Base-by-base conservation (phyloP, 441 rosid species). In the Theobroma grandiflorum region DNA sequence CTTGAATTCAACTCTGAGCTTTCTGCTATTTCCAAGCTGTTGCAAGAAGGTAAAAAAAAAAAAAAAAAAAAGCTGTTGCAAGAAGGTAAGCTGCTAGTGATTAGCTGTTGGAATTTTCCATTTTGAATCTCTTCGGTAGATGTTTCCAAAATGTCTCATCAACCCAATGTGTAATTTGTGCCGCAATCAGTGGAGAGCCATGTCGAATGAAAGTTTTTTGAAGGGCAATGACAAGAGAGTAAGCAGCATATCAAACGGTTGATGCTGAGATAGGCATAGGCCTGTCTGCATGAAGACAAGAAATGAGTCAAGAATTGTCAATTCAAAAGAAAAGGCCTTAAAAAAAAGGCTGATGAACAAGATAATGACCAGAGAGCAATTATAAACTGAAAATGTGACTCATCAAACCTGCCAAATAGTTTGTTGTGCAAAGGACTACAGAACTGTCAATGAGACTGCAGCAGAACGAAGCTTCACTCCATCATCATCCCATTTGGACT, bases 381-480 rank as follows among this genome's bases (percentile, higher is more conserved):
- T 9, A 43, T 8, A 53, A 66, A 47, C 4, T n/a, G 38, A 31
- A 75, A 15, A 61, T 22, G 18, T 35, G 71, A 52, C 52, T 72
- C 18, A 33, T 70, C 71, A 4, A 75, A 85, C 86, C 89, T 84
- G 77, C 33, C 18, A n/a, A 78, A 81, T 20, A 61, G 68, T 15
- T 16, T 40, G 59, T 45, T 4, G 6, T 58, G 80, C 53, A 42
- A 72, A 79, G 1, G 72, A 78, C 84, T 85, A 92, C 81, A 86
- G 73, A 86, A 91, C 81, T 15, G 90, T 80, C 80, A 96, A 82
- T 42, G 99, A 94, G 83, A 93, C 83, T 64, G 97, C 97, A 49
- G 98, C 98, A 75, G 99, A 96, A 20, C 97, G 92, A 82, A 96
- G 94, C 90, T 82, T 91, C 74, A 93, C 86, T 1, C 95, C 98